Percentiles rank a stretch among this genome's conserved stretches.
phyloP scores from a whole-genome alignment of 1,284 basidiomycete genomes.

The Megacollybia platyphylla region DNA sequence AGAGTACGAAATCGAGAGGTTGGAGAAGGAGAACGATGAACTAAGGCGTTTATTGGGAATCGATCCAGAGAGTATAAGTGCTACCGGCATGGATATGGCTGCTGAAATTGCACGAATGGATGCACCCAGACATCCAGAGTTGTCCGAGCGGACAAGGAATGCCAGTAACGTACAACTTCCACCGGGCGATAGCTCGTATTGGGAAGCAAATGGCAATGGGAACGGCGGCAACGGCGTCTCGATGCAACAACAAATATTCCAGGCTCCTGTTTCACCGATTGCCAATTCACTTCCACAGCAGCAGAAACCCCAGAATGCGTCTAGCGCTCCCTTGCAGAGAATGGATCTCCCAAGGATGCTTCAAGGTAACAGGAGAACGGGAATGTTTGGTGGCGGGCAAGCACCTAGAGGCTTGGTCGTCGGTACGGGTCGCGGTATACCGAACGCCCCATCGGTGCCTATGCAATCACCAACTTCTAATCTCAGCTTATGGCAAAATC shows the following conservation, averaged over 20 bases:
- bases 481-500: slow-evolving; percentile 18
- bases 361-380: slow-evolving; percentile 30
- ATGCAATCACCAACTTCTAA: slow-evolving; percentile 11
- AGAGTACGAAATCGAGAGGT: slow-evolving; percentile 68
- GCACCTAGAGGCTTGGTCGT: slow-evolving; percentile 16
- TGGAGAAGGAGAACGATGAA: slow-evolving; percentile 73
- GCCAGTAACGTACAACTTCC: slow-evolving; percentile 5
- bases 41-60: slow-evolving; percentile 67
- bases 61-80: slow-evolving; percentile 37
- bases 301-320: slow-evolving; percentile 6
- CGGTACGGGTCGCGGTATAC: slow-evolving; percentile 18
- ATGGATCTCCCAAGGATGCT: slow-evolving; percentile 36
- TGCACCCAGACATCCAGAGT: slow-evolving; percentile 15
- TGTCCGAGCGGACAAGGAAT: slow-evolving; percentile 15
- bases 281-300: slow-evolving; percentile 7
- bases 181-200: slow-evolving; percentile 7
- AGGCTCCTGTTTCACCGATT: slow-evolving; percentile 2
- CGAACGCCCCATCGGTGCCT: slow-evolving; percentile 13
- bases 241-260: slow-evolving; percentile 6
- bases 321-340: slow-evolving; percentile 26
- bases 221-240: slow-evolving; percentile 3
- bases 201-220: slow-evolving; percentile 5
- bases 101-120: slow-evolving; percentile 26
- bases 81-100: slow-evolving; percentile 36
- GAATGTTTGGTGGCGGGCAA: slow-evolving; percentile 26